Conservation (phyloP, 1,284 basidiomycete species). For the Ceratobasidium sp. region DNA sequence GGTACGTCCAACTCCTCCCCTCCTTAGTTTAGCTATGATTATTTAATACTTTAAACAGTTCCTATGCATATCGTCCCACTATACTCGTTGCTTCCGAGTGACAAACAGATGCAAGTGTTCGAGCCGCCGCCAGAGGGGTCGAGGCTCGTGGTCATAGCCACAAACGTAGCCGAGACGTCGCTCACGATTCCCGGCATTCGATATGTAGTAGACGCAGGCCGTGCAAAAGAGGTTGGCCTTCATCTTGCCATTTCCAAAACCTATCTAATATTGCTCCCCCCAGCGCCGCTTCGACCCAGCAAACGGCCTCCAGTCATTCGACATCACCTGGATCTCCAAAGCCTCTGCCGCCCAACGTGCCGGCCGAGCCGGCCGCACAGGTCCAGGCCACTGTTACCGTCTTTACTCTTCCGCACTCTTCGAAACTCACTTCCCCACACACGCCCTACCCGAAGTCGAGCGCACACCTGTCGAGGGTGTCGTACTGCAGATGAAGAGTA, state of each 20-base stretch:
- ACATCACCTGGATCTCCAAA: constrained; percentile 79
- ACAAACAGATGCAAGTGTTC: constrained; percentile 81
- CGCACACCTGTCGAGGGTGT: constrained; percentile 97
- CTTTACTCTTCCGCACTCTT: constrained; percentile 81
- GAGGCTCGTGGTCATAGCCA: constrained; percentile 77
- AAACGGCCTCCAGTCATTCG: constrained; percentile 76
- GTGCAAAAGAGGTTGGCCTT: constrained; percentile 78
- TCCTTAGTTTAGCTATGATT: background rate
- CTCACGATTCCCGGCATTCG: constrained; percentile 80
- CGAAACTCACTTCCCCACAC: constrained; percentile 91
- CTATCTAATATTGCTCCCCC: constrained; percentile 4
- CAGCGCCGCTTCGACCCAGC: constrained; percentile 67
- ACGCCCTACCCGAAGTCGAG: constrained; percentile 91
- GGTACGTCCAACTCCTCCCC: constrained; percentile 60
- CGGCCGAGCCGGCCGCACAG: constrained; percentile 80
- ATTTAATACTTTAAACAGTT: constrained; percentile 53
- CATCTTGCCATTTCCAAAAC: constrained; percentile 17
- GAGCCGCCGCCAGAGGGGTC: constrained; percentile 68
- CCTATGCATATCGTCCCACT: constrained; percentile 79
- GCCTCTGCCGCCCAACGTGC: constrained; percentile 78
- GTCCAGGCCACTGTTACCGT: constrained; percentile 82
- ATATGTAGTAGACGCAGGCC: constrained; percentile 81
- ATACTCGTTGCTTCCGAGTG: constrained; percentile 76
- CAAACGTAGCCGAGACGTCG: constrained; percentile 83
- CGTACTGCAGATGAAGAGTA: constrained; percentile 98